These are phyloP conservation scores for Metschnikowia kunwiensis DNA, from an alignment of 805 yeast species.

Conservation along the genomic window DNA sequence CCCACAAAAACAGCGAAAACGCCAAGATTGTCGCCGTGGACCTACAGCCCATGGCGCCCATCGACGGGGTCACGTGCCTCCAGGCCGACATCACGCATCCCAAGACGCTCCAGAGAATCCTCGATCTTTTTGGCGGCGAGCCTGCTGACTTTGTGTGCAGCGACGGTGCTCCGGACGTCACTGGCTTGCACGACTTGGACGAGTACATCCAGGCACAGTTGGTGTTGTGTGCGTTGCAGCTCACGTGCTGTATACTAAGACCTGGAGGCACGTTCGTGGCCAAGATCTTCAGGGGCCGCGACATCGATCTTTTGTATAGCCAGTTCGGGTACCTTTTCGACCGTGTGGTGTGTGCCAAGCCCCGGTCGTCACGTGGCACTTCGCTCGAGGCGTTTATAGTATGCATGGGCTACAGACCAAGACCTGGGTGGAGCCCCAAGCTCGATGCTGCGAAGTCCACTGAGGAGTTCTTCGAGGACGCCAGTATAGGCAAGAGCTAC, in stretches of 20 bases:
- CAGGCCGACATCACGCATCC: conserved; percentile 99
- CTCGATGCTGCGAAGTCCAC: conserved; percentile 58
- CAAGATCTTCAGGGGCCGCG: conserved; percentile 93
- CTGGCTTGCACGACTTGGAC: conserved; percentile 94
- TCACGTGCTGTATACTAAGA: conserved; percentile 83
- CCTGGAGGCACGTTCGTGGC: conserved; percentile 95
- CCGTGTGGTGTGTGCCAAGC: conserved; percentile 90
- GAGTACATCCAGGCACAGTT: conserved; percentile 96
- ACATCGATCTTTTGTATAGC: conserved; percentile 89
- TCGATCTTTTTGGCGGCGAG: conserved; percentile 83
- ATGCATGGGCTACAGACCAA: conserved; percentile 82
- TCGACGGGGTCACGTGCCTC: conserved; percentile 81
- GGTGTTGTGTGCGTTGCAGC: conserved; percentile 83
- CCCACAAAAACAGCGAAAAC: conserved; percentile 29
- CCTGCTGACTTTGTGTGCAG: conserved; percentile 94
- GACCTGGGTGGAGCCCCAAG: conserved; percentile 78
- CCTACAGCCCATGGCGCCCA: conserved; percentile 95
- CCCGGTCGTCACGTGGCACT: conserved; percentile 91
- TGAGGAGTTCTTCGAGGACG: conserved; percentile 75
- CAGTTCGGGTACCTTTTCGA: conserved; percentile 86
- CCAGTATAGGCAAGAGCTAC: conserved; percentile 52
- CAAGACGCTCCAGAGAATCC: conserved; percentile 69
- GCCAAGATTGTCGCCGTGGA: conserved; percentile 92
- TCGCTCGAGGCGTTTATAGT: conserved; percentile 93
- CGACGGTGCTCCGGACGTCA: conserved; percentile 99